phyloP scores from a whole-genome alignment of 1,284 basidiomycete genomes.

The Chalciporus sp. region DNA sequence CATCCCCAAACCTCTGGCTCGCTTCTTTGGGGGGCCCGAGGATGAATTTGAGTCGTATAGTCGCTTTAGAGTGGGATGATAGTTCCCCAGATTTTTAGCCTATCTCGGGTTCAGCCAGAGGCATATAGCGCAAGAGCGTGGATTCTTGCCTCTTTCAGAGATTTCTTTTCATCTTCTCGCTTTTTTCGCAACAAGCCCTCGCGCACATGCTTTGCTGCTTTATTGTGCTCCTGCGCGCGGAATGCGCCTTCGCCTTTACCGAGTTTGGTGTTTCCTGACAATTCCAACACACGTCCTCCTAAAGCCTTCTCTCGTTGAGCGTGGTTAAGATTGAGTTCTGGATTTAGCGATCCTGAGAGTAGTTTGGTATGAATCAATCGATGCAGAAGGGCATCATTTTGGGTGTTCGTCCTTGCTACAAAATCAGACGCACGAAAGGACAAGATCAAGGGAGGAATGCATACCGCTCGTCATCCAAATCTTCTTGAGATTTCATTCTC shows the following conservation, averaged over 20 bases:
- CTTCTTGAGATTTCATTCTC: slow-evolving; percentile 49
- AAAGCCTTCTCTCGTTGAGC: slow-evolving; percentile 71
- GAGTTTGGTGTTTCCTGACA: slow-evolving; percentile 63
- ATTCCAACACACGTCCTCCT: slow-evolving; percentile 71
- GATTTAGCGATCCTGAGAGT: slow-evolving; percentile 67
- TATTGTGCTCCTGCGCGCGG: slow-evolving; percentile 61
- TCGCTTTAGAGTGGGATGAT: slow-evolving; percentile 74
- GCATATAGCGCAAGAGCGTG: not conserved
- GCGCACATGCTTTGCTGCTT: slow-evolving; percentile 67
- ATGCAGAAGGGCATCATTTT: slow-evolving; percentile 76
- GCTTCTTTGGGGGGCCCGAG: slow-evolving; percentile 41
- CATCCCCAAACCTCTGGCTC: slow-evolving; percentile 69
- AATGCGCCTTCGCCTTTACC: slow-evolving; percentile 70
- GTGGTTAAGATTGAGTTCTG: slow-evolving; percentile 59
- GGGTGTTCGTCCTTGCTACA: slow-evolving; percentile 58
- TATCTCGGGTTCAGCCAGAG: slow-evolving; percentile 27
- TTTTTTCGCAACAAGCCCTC: slow-evolving; percentile 68
- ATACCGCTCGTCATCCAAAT: slow-evolving; percentile 43
- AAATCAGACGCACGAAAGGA: not conserved
- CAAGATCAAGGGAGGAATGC: not conserved
- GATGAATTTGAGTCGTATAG: slow-evolving; percentile 50
- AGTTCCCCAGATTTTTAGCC: slow-evolving; percentile 82
- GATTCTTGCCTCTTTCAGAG: slow-evolving; percentile 63
- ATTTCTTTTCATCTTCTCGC: slow-evolving; percentile 51
- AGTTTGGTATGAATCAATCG: slow-evolving; percentile 76